A percentile compares a stretch with the other conserved stretches of the same genome.
phyloP scores from a whole-genome alignment of 805 yeast genomes.

The Yamadazyma ubonensis region DNA sequence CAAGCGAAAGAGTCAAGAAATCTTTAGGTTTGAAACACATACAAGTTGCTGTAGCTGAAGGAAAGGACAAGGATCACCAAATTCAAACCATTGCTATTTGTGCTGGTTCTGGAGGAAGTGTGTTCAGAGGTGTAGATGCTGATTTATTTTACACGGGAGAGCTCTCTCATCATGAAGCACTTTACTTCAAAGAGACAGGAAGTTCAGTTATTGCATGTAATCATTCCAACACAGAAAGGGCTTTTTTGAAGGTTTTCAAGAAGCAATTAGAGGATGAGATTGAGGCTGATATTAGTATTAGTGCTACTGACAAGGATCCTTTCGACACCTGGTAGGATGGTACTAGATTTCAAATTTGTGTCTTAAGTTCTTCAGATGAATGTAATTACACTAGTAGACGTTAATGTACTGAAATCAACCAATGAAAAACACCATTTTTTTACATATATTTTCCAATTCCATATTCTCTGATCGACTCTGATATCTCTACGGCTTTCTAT shows the following conservation, averaged over 20 bases:
- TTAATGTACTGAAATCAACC: too few species aligned
- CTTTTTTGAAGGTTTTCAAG: constrained; percentile 60
- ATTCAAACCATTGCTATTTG: constrained; percentile 75
- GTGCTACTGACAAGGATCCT: constrained; percentile 68
- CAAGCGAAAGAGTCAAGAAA: constrained; percentile 53
- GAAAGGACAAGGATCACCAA: constrained; percentile 23
- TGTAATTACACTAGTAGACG: neutral
- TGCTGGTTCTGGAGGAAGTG: constrained; percentile 92
- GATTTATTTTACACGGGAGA: constrained; percentile 91
- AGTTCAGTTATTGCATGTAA: constrained; percentile 73
- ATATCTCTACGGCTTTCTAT: too few species aligned
- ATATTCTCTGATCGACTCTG: too few species aligned
- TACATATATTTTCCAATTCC: too few species aligned
- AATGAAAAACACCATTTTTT: too few species aligned
- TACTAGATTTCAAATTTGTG: neutral
- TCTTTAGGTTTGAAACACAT: constrained; percentile 53
- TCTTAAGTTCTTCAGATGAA: too few species aligned
- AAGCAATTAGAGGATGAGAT: constrained; percentile 48
- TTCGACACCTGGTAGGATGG: constrained; percentile 25
- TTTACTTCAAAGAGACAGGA: constrained; percentile 69
- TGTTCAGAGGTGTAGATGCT: constrained; percentile 57
- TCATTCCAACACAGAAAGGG: constrained; percentile 92
- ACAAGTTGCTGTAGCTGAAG: constrained; percentile 53
- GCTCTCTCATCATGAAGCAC: constrained; percentile 87
- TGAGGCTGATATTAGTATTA: constrained; percentile 44